These are phyloP conservation scores for Myxozyma udenii DNA, from an alignment of 805 yeast genomes.

Conservation along the genomic window DNA sequence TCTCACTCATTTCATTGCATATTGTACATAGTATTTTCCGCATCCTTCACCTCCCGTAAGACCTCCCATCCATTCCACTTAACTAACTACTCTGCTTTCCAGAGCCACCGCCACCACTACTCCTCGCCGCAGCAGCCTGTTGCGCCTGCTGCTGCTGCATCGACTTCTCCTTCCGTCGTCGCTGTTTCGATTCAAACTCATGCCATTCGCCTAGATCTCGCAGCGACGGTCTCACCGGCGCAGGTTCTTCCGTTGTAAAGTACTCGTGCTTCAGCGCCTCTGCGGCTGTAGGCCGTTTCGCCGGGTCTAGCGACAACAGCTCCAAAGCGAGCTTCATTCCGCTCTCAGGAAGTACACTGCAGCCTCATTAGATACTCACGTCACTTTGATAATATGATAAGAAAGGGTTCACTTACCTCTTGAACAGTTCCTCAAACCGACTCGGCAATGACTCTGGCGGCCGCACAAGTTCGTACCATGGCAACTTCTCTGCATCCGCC, in stretches of 20 bases:
- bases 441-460: slow-evolving; percentile 46
- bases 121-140: no score
- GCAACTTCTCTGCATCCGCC: slow-evolving; percentile 75
- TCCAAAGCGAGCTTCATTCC: slow-evolving; percentile 60
- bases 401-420: slow-evolving; percentile 35
- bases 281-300: slow-evolving; percentile 59
- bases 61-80: no score
- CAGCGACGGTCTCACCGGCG: slow-evolving; percentile 58
- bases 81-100: no score
- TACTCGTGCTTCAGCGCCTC: slow-evolving; percentile 69
- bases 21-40: not conserved
- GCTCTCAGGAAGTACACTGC: slow-evolving; percentile 31
- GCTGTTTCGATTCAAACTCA: slow-evolving; percentile 88
- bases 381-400: not conserved
- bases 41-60: no score
- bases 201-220: slow-evolving; percentile 87
- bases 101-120: no score
- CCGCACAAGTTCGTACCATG: slow-evolving; percentile 87
- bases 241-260: slow-evolving; percentile 62
- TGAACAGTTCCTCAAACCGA: slow-evolving; percentile 46
- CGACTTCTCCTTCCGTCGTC: slow-evolving; percentile 41
- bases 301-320: slow-evolving; percentile 68
- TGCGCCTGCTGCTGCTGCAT: slow-evolving; percentile 6
- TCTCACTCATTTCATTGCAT: not conserved
- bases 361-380: not conserved